phyloP scores from a whole-genome alignment of 192 early-diverging fungal species.

The Entomortierella lignicola region DNA sequence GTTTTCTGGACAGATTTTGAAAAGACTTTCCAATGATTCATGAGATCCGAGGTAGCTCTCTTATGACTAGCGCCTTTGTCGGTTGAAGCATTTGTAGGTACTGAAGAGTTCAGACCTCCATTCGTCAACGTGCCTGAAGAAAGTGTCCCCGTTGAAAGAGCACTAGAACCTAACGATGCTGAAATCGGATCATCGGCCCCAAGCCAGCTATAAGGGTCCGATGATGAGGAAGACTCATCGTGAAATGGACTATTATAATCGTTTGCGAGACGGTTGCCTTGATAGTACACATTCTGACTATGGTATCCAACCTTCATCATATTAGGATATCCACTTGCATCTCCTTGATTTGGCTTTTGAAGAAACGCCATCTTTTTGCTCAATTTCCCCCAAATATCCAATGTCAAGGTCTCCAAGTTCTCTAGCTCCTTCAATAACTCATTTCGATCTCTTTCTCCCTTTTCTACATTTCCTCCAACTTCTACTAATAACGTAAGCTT shows the following conservation, averaged over 20 bases:
- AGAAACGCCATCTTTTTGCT: constrained; percentile 50
- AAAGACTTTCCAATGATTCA: constrained; percentile 39
- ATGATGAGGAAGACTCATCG: neutral
- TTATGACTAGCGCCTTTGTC: constrained; percentile 10
- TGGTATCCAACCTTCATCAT: too few relatives aligned
- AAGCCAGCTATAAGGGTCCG: constrained; percentile 13
- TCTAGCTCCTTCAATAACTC: constrained; percentile 27
- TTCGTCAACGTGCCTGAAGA: constrained; percentile 10
- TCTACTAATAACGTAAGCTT: constrained; percentile 17
- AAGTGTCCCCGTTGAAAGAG: neutral
- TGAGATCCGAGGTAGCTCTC: constrained; percentile 14
- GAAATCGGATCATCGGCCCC: neutral
- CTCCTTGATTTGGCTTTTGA: constrained; percentile 21
- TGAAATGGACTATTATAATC: neutral
- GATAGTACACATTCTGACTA: neutral
- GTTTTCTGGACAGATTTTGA: constrained; percentile 49
- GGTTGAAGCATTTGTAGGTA: neutral
- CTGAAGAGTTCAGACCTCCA: neutral
- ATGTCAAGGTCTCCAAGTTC: constrained; percentile 8
- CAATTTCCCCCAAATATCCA: constrained; percentile 25
- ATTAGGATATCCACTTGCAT: neutral
- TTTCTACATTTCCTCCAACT: constrained; percentile 13
- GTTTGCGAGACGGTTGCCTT: neutral
- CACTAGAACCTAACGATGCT: neutral
- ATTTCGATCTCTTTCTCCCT: constrained; percentile 24